Conservation (phyloP, 129 eudicot genomes). For the Flaveria robusta region DNA sequence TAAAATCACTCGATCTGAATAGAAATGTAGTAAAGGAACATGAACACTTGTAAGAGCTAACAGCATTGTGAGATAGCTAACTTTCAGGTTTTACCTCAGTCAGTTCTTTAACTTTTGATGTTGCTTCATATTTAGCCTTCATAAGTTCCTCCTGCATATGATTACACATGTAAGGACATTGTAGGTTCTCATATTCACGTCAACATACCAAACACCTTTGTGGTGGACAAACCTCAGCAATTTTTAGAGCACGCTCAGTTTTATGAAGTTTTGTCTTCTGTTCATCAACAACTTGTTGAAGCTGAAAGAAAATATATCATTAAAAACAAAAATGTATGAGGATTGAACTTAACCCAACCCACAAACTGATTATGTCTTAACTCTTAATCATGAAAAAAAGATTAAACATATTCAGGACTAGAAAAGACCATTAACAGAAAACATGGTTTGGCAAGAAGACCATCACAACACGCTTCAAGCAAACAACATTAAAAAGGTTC, state of each 20-base stretch:
- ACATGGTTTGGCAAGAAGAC: constrained; percentile 23
- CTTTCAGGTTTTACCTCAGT: constrained; percentile 49
- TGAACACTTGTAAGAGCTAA: not conserved
- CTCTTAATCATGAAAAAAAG: not conserved
- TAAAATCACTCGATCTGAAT: not conserved
- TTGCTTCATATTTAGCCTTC: constrained; percentile 82
- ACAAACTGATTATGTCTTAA: not conserved
- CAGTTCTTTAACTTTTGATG: constrained; percentile 53
- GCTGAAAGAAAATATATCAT: constrained; percentile 46
- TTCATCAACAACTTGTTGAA: constrained; percentile 54
- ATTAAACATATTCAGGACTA: not conserved
- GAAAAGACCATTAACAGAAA: constrained; percentile 1
- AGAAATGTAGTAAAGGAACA: not conserved
- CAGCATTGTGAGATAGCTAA: constrained; percentile 13
- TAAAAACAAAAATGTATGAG: constrained; percentile 2
- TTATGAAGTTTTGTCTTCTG: constrained; percentile 58
- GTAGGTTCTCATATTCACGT: constrained; percentile 5
- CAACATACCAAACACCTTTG: constrained; percentile 15
- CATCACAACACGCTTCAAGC: not conserved
- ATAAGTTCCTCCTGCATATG: constrained; percentile 69
- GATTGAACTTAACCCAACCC: constrained; percentile 14
- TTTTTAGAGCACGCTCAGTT: constrained; percentile 74
- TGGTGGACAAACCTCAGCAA: constrained; percentile 64
- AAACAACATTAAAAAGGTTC: not conserved
- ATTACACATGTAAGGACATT: constrained; percentile 11